A percentile compares a stretch with the other conserved stretches of the same genome.
These are phyloP conservation scores for Nyssa sinensis DNA, from an alignment of 148 eudicot species.

Conservation along the genomic window DNA sequence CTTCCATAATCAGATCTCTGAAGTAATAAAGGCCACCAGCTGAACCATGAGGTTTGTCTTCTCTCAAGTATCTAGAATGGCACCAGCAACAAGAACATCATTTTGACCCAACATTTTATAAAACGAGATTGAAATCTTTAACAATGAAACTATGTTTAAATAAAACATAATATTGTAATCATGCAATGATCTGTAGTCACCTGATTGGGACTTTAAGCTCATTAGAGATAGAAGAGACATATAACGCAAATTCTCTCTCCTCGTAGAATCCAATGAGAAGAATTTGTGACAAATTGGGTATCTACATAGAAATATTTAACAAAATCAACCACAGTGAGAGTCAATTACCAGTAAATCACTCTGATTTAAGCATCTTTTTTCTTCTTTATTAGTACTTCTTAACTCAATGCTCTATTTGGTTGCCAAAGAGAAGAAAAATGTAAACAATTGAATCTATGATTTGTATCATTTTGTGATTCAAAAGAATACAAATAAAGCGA, in stretches of 20 bases:
- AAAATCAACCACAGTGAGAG: conserved; percentile 7
- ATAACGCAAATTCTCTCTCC: conserved; percentile 76
- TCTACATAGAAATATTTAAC: conserved; percentile 41
- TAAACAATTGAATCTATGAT: no score
- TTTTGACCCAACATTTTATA: neutral
- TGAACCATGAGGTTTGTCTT: conserved; percentile 95
- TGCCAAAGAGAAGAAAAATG: neutral
- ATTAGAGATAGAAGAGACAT: conserved; percentile 85
- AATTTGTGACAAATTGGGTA: conserved; percentile 85
- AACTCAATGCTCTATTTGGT: neutral
- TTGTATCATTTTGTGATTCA: no score
- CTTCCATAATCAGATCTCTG: conserved; percentile 90
- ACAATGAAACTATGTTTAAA: neutral
- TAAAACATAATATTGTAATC: neutral
- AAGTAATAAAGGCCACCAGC: conserved; percentile 89
- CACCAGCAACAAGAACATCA: conserved; percentile 15
- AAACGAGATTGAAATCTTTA: neutral
- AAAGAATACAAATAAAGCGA: no score
- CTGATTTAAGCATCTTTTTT: neutral
- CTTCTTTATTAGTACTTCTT: neutral
- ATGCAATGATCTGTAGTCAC: conserved; percentile 31
- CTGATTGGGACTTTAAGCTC: conserved; percentile 93
- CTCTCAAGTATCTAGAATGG: conserved; percentile 72
- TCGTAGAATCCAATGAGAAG: conserved; percentile 81
- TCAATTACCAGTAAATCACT: neutral